Evolutionary conservation across 768 basidiomycete species (phyloP).

Genomic region (Rhodocollybia butyracea): DNA sequence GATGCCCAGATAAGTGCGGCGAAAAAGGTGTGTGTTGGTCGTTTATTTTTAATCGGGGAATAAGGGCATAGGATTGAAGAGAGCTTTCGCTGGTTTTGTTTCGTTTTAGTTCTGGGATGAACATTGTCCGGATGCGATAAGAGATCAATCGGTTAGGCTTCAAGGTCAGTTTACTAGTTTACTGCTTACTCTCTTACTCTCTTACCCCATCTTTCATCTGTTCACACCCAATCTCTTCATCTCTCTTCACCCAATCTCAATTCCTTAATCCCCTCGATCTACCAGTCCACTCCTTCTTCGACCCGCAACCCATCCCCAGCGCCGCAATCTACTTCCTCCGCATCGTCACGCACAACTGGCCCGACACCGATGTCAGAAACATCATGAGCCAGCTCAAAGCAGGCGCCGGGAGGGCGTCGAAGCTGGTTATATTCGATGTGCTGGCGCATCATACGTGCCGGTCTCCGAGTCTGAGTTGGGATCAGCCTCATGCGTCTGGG

Average conservation of each 20-base stretch:
- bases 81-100: too few species aligned
- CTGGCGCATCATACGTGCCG: conserved; percentile 4
- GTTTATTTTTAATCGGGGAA: background rate
- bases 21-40: conserved; percentile 14
- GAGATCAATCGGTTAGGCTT: conserved; percentile 21
- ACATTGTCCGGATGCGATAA: conserved; percentile 21
- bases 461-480: too few species aligned
- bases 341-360: conserved; percentile 30
- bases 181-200: background rate
- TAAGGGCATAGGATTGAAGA: too few species aligned
- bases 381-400: conserved; percentile 23
- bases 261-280: background rate
- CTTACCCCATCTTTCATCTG: too few species aligned
- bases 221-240: too few species aligned
- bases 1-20: conserved; percentile 21
- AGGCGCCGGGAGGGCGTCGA: conserved; percentile 19
- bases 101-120: conserved; percentile 26
- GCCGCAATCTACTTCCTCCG: conserved; percentile 26
- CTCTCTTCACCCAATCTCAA: too few species aligned
- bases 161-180: conserved; percentile 25
- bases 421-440: conserved; percentile 24
- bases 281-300: conserved; percentile 29
- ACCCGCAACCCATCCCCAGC: conserved; percentile 22
- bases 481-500: too few species aligned
- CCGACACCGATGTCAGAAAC: conserved; percentile 17